phyloP scores from a whole-genome alignment of 2,329 filamentous ascomycete species.

The Penicillium sp. region DNA sequence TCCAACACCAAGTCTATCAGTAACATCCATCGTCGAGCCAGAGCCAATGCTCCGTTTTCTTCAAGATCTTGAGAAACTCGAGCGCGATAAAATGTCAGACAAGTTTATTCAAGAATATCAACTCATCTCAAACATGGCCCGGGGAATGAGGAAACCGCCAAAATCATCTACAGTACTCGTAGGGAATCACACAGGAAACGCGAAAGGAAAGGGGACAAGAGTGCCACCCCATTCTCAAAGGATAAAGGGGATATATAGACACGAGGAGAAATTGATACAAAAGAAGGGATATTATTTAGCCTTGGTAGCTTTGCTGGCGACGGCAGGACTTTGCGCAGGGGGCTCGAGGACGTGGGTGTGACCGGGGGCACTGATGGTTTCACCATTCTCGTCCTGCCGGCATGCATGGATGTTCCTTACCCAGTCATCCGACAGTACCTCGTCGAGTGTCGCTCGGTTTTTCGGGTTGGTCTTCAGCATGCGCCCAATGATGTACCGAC shows the following conservation, averaged over 20 bases:
- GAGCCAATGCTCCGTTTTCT: not conserved
- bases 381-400: slow-evolving; percentile 71
- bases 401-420: slow-evolving; percentile 83
- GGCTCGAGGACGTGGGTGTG: slow-evolving; percentile 87
- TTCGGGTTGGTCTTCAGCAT: slow-evolving; percentile 91
- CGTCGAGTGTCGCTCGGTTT: slow-evolving; percentile 77
- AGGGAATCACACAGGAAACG: slow-evolving; percentile 9
- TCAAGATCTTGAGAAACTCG: not conserved
- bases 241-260: slow-evolving; percentile 20
- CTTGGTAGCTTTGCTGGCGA: slow-evolving; percentile 36
- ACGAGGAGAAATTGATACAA: slow-evolving; percentile 22
- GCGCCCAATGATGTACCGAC: slow-evolving; percentile 79
- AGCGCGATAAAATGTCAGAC: not conserved
- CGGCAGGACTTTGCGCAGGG: slow-evolving; percentile 37
- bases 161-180: slow-evolving; percentile 11
- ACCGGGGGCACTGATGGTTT: slow-evolving; percentile 68
- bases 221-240: not conserved
- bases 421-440: slow-evolving; percentile 88
- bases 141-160: not conserved
- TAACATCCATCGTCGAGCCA: not conserved
- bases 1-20: not conserved
- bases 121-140: not conserved
- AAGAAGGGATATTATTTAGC: slow-evolving; percentile 29
- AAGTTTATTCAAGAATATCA: slow-evolving; percentile 6
- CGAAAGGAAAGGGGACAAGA: slow-evolving; percentile 4